A percentile compares a stretch with the other conserved stretches of the same genome.
Conservation (phyloP, 1,284 basidiomycete genomes). For the Agaricales sp. region DNA sequence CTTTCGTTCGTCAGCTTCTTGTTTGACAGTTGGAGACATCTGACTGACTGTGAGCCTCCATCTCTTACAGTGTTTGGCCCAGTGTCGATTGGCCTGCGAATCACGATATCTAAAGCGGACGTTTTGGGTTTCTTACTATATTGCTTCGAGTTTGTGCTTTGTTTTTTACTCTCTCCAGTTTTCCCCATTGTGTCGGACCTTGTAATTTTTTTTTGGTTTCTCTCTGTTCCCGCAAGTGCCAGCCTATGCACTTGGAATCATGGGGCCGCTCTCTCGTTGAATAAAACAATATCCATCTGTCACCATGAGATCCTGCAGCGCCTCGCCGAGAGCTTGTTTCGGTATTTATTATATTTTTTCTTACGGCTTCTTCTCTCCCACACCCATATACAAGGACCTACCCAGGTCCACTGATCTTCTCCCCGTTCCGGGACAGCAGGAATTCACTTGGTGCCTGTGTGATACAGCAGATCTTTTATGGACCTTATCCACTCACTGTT, state of each 20-base stretch:
- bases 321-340: constrained; percentile 1
- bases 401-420: not conserved
- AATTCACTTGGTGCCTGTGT: no score
- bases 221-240: not conserved
- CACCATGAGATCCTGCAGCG: constrained; percentile 1
- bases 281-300: not conserved
- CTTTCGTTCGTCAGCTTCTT: not conserved
- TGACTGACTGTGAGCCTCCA: not conserved
- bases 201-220: not conserved
- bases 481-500: no score
- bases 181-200: not conserved
- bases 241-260: not conserved
- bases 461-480: no score
- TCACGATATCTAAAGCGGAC: no score
- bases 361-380: not conserved
- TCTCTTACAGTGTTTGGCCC: no score
- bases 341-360: not conserved
- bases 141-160: not conserved
- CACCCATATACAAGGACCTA: not conserved
- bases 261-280: not conserved
- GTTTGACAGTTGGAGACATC: not conserved
- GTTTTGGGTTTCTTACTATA: not conserved
- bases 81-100: no score
- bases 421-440: not conserved
- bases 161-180: not conserved